Base-by-base conservation (phyloP, 306 rosid species). In the Vicia villosa region DNA sequence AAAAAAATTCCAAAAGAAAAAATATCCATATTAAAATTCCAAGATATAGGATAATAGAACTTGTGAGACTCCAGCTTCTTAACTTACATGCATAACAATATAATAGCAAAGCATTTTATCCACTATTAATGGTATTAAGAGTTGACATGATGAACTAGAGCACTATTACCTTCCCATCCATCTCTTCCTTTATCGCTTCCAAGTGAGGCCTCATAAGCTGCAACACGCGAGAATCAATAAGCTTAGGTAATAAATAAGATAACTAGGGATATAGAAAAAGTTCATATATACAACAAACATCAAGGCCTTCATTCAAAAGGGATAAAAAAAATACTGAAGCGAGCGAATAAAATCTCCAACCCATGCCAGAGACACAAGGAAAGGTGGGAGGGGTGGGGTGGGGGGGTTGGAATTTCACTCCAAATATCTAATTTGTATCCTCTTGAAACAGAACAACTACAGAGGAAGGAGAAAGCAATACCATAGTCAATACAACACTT, bases 121-220 rank as follows among this genome's bases (percentile, higher is more conserved):
- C 21, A 63, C 61, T 14, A 65, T 40, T 32, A 42, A 3, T 3
- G n/a, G 57, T 40, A 51, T 52, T 16, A 51, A 57, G 50, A 73
- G 61, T 63, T 38, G 21, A 72, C 41, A 42, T 46, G 49, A 40
- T 22, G 63, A 62, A 51, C 42, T 50, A 56, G 32, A 37, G 81
- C 24, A 70, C 50, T 40, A 74, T 72, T 88, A 94, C 99, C 92
- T 79, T 76, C 22, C 82, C 83, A 5, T 84, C 62, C 82, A 94
- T 84, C 77, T 79, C 63, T 26, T 79, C 70, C 83, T 74, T 87
- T 65, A 85, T 63, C 20, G 78, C 86, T 75, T 87, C 92, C 75
- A 94, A 66, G 63, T 32, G 95, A 15, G 96, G 96, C 82, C 87
- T 91, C 79, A 88, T 57, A 68, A 85, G 40, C 99, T 94, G 88